Evolutionary conservation across 768 basidiomycete genomes (phyloP), one percentile per base, ranked within the genome.

Genomic region (Hydnomerulius pinastri): DNA sequence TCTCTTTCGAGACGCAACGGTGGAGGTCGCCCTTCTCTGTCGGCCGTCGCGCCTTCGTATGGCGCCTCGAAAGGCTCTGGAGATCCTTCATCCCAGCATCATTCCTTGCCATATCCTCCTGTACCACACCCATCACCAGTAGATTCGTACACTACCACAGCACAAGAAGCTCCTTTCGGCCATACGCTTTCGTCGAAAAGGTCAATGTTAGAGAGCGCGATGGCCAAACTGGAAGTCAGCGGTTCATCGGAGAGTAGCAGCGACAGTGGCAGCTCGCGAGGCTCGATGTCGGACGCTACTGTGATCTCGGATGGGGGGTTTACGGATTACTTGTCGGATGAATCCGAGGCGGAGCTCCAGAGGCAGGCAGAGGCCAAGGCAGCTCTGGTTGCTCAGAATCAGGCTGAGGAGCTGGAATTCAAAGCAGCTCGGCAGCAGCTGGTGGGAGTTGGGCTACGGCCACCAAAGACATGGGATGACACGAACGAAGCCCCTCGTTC

Each of bases 301-400:
- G 77, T 92, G 48, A 90, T 86, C 4, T 91, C 90, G 8, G 90
- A 92, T 57, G 90, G 90, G 11, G 89, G 83, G 13, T 93, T 93
- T 62, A 93, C 91, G 11, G 91, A 93, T 65, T 93, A 93, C 65
- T 71, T 92, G 25, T 92, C 90, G n/a, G 90, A 92, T 63, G 90
- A 93, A 69, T 92, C 90, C n/a, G 90, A 93, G 61, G 89, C 84
- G 23, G 90, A 93, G 64, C 68, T 93, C 47, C 90, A 93, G 69
- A 77, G 88, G 51, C 90, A 92, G 68, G 90, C 90, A 4, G 91
- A 92, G 61, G 83, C 82, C 18, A 83, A 81, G 54, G 90, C 90
- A 4, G 87, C 85, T 5, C 66, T 88, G 36, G 69, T 88, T 13
- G 90, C 87, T n/a, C 86, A 90, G 71, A 87, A 80, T 53, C 84